phyloP scores from a whole-genome alignment of 257 asterid genomes.

The Solanum pennellii region DNA sequence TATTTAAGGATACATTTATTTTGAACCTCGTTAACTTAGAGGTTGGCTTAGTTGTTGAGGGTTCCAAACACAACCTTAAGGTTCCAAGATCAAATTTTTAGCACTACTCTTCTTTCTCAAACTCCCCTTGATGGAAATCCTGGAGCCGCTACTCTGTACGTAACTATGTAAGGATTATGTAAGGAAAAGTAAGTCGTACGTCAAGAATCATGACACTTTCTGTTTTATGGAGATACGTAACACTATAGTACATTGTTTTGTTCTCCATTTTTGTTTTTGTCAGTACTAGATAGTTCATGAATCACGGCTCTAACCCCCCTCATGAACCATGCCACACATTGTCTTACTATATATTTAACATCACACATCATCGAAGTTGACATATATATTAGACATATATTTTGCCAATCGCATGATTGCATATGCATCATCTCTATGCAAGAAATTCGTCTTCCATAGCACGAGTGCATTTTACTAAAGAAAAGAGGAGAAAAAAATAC shows the following conservation, averaged over 20 bases:
- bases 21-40: too few relatives aligned
- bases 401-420: neutral
- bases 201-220: neutral
- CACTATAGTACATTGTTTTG: neutral
- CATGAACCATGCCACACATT: neutral
- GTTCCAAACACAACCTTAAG: too few relatives aligned
- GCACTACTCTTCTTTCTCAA: too few relatives aligned
- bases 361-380: neutral
- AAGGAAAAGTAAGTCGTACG: neutral
- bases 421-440: neutral
- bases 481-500: neutral
- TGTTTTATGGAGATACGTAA: neutral
- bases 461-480: too few relatives aligned
- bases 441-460: neutral
- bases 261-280: neutral
- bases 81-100: too few relatives aligned
- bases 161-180: neutral
- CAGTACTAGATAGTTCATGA: neutral
- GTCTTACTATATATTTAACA: neutral
- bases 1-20: too few relatives aligned
- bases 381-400: neutral
- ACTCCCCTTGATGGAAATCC: too few relatives aligned
- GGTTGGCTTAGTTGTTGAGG: too few relatives aligned
- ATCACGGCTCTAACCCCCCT: neutral
- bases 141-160: too few relatives aligned